Evolutionary conservation across 1,284 basidiomycete genomes (phyloP), one percentile per base, ranked within the genome.

Genomic region (Polyporus tsugae): DNA sequence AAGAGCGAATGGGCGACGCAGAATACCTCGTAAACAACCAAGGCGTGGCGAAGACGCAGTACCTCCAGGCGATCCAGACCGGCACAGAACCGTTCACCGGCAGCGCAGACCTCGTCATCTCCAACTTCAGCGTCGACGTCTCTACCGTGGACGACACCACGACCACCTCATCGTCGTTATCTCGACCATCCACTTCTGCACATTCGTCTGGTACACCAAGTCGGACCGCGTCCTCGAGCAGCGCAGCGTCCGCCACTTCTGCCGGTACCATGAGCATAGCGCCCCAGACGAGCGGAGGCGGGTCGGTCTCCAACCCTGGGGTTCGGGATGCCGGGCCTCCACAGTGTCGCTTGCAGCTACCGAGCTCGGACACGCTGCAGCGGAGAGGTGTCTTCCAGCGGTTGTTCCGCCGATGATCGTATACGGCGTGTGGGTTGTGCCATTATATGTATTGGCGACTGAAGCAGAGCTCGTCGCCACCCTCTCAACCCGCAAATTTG

Each of bases 11-110:
- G 22, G 22, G 9, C 49, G 15, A n/a, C 46, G 38, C 65, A 79
- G 78, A 73, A n/a, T 79, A 78, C 62, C 72, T 79, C 39, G 65
- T 73, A 17, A 46, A 74, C 38, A 69, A 74, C 57, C 75, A 78
- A 44, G 75, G 76, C 33, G 78, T 79, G 4, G 75, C 75, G 9
- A 68, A 71, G 57, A 73, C 75, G 7, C 64, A 89, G 84, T 74
- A 82, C 85, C 72, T 93, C 82, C 63, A 96, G 81, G 46, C 87
- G 86, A 62, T 89, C 83, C 62, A 96, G 84, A 76, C 89, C 87
- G 58, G 88, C 86, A 39, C 95, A 88, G 78, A 94, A 83, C 66
- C 93, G 87, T 70, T 95, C 90, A 72, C 91, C 87, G 60, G 90
- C 85, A 70, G 65, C 59, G 78, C 76, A 25, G 68, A 69, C 44